Evolutionary conservation across 2,329 filamentous ascomycete genomes (phyloP).

Genomic region (Paracorniculantispora psalliotae): DNA sequence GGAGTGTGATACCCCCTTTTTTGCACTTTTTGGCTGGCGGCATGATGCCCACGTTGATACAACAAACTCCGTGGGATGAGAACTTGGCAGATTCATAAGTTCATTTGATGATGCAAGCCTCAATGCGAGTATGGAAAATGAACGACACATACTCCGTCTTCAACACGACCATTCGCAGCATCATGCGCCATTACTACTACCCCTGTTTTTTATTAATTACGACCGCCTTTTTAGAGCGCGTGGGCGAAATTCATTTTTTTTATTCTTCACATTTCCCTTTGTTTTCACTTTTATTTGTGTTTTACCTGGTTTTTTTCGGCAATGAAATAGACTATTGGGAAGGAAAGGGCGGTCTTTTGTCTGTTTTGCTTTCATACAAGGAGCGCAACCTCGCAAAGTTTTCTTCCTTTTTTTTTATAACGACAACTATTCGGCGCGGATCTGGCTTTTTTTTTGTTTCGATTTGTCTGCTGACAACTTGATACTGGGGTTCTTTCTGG

Average conservation of each 20-base stretch:
- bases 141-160: not conserved
- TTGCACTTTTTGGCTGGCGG: not conserved
- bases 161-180: not conserved
- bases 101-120: not conserved
- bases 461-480: no score
- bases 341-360: no score
- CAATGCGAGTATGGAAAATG: not conserved
- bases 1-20: slow-evolving; percentile 13
- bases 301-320: slow-evolving; percentile 1
- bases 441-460: not conserved
- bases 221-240: not conserved
- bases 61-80: not conserved
- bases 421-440: not conserved
- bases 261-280: not conserved
- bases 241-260: not conserved
- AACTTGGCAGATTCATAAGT: not conserved
- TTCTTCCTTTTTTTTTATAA: not conserved
- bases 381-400: no score
- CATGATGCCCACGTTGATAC: not conserved
- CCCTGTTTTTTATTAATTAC: not conserved
- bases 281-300: not conserved
- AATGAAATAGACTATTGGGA: slow-evolving; percentile 2
- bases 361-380: no score
- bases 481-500: no score
- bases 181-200: not conserved